Evolutionary conservation across 2,329 filamentous ascomycete species (phyloP), one percentile per base, ranked within the genome.

Genomic region (Claviceps sp.): DNA sequence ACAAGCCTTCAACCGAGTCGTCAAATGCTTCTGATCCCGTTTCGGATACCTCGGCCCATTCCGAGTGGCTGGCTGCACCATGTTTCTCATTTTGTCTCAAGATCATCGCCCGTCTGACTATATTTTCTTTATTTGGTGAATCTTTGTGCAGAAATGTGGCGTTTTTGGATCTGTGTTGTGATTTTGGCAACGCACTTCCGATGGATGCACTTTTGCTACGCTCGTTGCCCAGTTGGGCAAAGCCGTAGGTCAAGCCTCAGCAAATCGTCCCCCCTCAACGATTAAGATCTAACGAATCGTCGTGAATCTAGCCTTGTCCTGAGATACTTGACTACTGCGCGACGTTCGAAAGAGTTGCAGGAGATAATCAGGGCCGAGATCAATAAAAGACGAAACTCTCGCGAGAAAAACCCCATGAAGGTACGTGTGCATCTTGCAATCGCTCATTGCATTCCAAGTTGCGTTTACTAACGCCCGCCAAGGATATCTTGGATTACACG

Each of bases 71-170:
- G n/a, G 47, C 50, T 8, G 50, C 50, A 24, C 50, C 51, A 13
- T 56, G 55, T 49, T 56, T 56, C 48, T 50, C 55, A 1, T n/a
- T 56, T n/a, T 50, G 53, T 2, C 38, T 56, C 14, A 55, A 51
- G 48, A 46, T 56, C 13, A 40, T 56, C n/a, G 51, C 52, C 10
- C 53, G 55, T 2, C 52, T 56, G 4, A 56, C 55, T 16, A 54
- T 52, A 17, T 55, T 52, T 26, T 51, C 55, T 10, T 40, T 56
- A 5, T 55, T 56, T 22, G 46, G 52, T 11, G 50, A 54, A 44
- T 50, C 55, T 22, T 14, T 56, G 5, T 56, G 55, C 40, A 45
- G 55, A 24, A n/a, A 54, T 8, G 22, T 10, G 10, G 41, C 50
- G 4, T 56, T 56, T 37, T 46, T 56, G 5, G 47, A 56, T 11